Evolutionary conservation across 352 stramenopile genomes (phyloP).

Genomic region (Pythium vanterpoolii): DNA sequence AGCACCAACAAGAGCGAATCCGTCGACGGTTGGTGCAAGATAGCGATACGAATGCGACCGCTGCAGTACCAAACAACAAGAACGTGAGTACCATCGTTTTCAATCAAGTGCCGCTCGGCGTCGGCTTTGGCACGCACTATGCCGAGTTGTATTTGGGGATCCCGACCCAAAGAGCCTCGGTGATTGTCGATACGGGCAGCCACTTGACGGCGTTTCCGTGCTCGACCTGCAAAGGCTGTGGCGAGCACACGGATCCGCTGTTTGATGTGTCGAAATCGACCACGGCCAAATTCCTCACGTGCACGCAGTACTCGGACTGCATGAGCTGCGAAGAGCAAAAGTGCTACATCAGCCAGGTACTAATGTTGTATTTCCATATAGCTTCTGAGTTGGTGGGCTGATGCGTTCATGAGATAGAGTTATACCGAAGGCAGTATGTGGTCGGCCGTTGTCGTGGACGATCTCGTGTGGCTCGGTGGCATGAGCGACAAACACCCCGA

Average conservation of each 20-base stretch:
- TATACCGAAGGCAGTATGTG: slow-evolving; percentile 90
- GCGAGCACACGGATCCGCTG: slow-evolving; percentile 64
- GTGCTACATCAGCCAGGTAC: slow-evolving; percentile 74
- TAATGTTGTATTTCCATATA: neutral
- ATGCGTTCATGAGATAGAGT: slow-evolving; percentile 46
- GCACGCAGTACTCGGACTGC: slow-evolving; percentile 49
- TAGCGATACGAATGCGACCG: neutral
- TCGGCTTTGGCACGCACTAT: slow-evolving; percentile 80
- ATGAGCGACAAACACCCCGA: slow-evolving; percentile 44
- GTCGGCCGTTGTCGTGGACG: slow-evolving; percentile 73
- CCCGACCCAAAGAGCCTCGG: slow-evolving; percentile 73
- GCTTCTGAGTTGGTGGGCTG: neutral
- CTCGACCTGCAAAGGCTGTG: slow-evolving; percentile 62
- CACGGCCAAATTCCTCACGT: slow-evolving; percentile 66
- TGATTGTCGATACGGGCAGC: slow-evolving; percentile 84
- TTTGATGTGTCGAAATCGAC: slow-evolving; percentile 78
- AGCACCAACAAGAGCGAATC: slow-evolving; percentile 47
- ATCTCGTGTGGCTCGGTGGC: slow-evolving; percentile 79
- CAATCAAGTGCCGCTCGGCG: slow-evolving; percentile 60
- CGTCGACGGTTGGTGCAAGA: slow-evolving; percentile 33
- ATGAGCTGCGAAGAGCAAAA: slow-evolving; percentile 52
- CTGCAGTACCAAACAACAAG: neutral
- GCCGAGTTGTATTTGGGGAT: slow-evolving; percentile 80
- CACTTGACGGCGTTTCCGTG: slow-evolving; percentile 79
- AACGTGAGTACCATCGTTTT: slow-evolving; percentile 34